A percentile compares a stretch with the other conserved stretches of the same genome.
Evolutionary conservation across 2,329 filamentous ascomycete species (phyloP).

Genomic region (Drechslerella coelobrocha): DNA sequence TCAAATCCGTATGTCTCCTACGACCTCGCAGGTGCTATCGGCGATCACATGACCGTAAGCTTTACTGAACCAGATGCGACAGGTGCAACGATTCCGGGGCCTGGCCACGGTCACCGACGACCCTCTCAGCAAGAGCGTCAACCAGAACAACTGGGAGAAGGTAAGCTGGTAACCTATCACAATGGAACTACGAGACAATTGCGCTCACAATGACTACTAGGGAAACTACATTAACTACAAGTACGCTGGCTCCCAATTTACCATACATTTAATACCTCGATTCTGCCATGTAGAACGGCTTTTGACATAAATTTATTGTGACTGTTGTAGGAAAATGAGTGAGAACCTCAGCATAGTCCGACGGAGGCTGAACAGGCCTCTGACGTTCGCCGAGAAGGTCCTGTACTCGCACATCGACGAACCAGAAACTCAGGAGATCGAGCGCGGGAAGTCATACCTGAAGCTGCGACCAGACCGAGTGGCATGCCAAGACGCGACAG

Average conservation of each 20-base stretch:
- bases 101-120: constrained; percentile 85
- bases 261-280: background rate
- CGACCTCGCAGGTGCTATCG: constrained; percentile 2
- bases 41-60: constrained; percentile 10
- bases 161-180: constrained; percentile 56
- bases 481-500: constrained; percentile 98
- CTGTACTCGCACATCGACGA: constrained; percentile 98
- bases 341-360: constrained; percentile 95
- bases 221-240: constrained; percentile 98
- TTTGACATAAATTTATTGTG: constrained; percentile 45
- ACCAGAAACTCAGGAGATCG: constrained; percentile 92
- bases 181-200: background rate
- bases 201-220: constrained; percentile 57
- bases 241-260: constrained; percentile 56
- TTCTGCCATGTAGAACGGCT: constrained; percentile 20
- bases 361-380: constrained; percentile 83
- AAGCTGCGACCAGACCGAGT: constrained; percentile 97
- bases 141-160: constrained; percentile 96
- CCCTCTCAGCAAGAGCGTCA: constrained; percentile 91
- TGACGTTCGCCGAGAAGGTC: constrained; percentile 97
- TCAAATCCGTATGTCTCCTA: constrained; percentile 52
- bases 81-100: constrained; percentile 54
- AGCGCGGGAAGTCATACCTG: constrained; percentile 93
- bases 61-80: constrained; percentile 20
- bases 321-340: constrained; percentile 81